Evolutionary conservation across 2,329 filamentous ascomycete species (phyloP), one percentile per base, ranked within the genome.

Genomic region (Meredithiella fracta): DNA sequence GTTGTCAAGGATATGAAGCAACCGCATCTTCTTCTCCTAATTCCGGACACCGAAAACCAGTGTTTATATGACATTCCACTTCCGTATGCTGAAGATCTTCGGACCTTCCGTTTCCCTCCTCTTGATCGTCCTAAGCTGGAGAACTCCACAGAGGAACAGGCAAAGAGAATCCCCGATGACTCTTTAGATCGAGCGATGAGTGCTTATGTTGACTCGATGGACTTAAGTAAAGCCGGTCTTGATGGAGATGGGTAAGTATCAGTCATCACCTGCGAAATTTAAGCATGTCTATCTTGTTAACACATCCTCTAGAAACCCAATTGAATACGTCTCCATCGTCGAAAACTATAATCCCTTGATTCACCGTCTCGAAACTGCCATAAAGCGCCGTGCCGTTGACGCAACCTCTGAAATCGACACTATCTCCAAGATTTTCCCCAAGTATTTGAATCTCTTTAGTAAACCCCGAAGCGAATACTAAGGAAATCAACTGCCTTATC

Each of bases 131-230:
- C 29, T 5, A 34, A 34, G 11, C 29, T 34, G 85, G 80, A 60
- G 84, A 97, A 26, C 71, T 95, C 40, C 20, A n/a, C 15, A 44
- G 11, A 44, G 7, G 11, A 17, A 86, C 79, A 11, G 82, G 91
- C 62, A 90, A 98, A 87, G 37, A 82, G 94, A 59, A 73, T 98
- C 1, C 92, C 92, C 0, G 82, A 73, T 8, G 75, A 85, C 1
- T 79, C 86, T 31, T 74, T 98, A 23, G 76, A 79, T 55, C 71
- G 83, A 51, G 84, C 88, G 1, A 97, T 98, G 90, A 84, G 82
- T 65, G 80, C 87, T 60, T 97, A 91, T 62, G 88, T 98, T 6
- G 88, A 97, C 65, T 80, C 79, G 6, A 95, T 98, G 91, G 90
- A 96, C 63, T 72, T 98, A 1, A 84, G 83, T 1, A 74, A 67